Evolutionary conservation across 1,139 yeast species (phyloP).

Genomic region (Yamadazyma sp.): DNA sequence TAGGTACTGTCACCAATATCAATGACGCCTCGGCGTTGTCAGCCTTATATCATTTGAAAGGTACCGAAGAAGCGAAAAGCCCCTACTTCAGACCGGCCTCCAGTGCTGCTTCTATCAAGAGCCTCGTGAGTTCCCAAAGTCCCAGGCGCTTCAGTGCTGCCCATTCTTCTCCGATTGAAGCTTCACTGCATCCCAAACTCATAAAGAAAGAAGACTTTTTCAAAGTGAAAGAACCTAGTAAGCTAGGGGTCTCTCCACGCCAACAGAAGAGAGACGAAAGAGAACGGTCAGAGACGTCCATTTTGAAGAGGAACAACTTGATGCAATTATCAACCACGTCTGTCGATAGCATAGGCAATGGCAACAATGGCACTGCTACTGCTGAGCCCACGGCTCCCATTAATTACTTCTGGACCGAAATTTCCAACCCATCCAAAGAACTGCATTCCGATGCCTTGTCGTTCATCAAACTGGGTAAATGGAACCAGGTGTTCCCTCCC

Average conservation of each 20-base stretch:
- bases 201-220: slow-evolving; percentile 15
- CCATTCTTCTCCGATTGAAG: slow-evolving; percentile 1
- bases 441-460: slow-evolving; percentile 43
- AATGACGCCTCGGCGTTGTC: slow-evolving; percentile 39
- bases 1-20: slow-evolving; percentile 38
- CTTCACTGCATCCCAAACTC: slow-evolving; percentile 8
- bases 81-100: slow-evolving; percentile 9
- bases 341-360: slow-evolving; percentile 3
- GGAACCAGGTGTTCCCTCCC: slow-evolving; percentile 87
- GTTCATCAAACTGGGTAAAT: slow-evolving; percentile 51
- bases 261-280: slow-evolving; percentile 3
- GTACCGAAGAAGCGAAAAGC: slow-evolving; percentile 26
- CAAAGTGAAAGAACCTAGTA: slow-evolving; percentile 12
- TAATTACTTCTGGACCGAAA: slow-evolving; percentile 60
- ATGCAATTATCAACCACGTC: slow-evolving; percentile 10
- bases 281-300: slow-evolving; percentile 9
- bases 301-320: slow-evolving; percentile 9
- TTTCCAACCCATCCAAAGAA: slow-evolving; percentile 68
- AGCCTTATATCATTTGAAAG: slow-evolving; percentile 39
- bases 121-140: neutral
- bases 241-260: slow-evolving; percentile 4
- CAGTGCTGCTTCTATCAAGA: slow-evolving; percentile 12
- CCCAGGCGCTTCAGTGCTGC: slow-evolving; percentile 1
- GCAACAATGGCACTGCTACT: slow-evolving; percentile 3
- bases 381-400: slow-evolving; percentile 12